Evolutionary conservation across 2,329 filamentous ascomycete species (phyloP).

Genomic region (Boeremia exigua): DNA sequence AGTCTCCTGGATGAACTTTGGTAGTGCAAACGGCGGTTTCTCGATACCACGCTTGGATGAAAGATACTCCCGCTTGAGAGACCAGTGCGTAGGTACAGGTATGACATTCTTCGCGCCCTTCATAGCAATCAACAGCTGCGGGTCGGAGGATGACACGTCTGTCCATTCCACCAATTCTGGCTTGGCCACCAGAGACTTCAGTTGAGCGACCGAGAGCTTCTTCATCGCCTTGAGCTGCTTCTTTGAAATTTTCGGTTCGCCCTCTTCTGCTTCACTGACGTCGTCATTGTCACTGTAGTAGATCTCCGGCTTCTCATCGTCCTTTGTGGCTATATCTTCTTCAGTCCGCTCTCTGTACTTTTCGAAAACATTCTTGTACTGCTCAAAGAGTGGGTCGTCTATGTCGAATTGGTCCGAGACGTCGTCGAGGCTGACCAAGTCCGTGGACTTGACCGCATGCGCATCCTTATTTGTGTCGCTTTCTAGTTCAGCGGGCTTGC

Average conservation of each 20-base stretch:
- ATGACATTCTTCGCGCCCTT: constrained; percentile 96
- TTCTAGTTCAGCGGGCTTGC: constrained; percentile 46
- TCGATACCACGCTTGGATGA: constrained; percentile 97
- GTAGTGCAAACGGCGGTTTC: constrained; percentile 89
- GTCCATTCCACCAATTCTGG: constrained; percentile 98
- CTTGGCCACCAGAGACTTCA: constrained; percentile 88
- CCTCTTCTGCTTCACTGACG: constrained; percentile 80
- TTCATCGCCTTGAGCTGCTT: constrained; percentile 92
- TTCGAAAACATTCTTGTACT: constrained; percentile 82
- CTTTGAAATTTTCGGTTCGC: constrained; percentile 77
- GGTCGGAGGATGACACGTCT: constrained; percentile 89
- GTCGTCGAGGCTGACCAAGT: constrained; percentile 38
- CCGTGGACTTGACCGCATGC: constrained; percentile 55
- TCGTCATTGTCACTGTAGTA: constrained; percentile 85
- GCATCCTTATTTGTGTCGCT: constrained; percentile 43
- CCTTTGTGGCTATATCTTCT: constrained; percentile 62
- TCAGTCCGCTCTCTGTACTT: constrained; percentile 69
- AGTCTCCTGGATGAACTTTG: constrained; percentile 96
- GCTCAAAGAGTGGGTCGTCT: constrained; percentile 78
- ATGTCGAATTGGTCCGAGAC: constrained; percentile 61
- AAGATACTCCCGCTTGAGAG: constrained; percentile 93
- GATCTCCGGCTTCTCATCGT: constrained; percentile 78
- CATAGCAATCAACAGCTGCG: constrained; percentile 87
- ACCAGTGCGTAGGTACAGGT: constrained; percentile 93
- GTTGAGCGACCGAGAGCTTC: constrained; percentile 91